Conservation (phyloP, 352 stramenopile genomes). For the Globisporangium spinosum region DNA sequence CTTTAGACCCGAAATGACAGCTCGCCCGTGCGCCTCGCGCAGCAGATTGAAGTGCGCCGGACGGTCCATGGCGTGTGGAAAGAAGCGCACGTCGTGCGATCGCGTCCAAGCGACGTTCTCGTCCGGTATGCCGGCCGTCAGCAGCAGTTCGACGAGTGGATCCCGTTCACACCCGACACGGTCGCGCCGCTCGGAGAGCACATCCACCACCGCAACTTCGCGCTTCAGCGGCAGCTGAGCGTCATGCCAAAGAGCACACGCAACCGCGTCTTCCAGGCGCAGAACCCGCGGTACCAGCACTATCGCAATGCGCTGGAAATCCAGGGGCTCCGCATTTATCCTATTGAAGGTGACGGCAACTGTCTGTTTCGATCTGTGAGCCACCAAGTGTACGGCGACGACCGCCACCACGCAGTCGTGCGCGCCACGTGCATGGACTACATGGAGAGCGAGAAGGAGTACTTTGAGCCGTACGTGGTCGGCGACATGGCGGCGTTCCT, state of each 20-base stretch:
- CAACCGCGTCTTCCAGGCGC: conserved; percentile 55
- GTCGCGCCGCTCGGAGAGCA: conserved; percentile 63
- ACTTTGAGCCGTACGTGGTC: conserved; percentile 91
- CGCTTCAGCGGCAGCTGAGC: conserved; percentile 39
- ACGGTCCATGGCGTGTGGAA: conserved; percentile 47
- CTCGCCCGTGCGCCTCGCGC: conserved; percentile 53
- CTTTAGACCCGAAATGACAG: conserved; percentile 51
- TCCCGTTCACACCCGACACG: conserved; percentile 53
- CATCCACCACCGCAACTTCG: conserved; percentile 25
- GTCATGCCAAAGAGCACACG: conserved; percentile 35
- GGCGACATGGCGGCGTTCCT: conserved; percentile 87
- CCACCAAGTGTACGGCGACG: conserved; percentile 95
- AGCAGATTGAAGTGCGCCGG: conserved; percentile 67
- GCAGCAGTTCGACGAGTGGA: conserved; percentile 70
- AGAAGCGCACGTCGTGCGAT: conserved; percentile 54
- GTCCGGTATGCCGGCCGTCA: conserved; percentile 68
- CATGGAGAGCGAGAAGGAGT: conserved; percentile 92
- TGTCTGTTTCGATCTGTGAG: conserved; percentile 96
- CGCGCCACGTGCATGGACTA: conserved; percentile 92
- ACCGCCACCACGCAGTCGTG: conserved; percentile 88
- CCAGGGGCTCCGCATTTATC: conserved; percentile 43
- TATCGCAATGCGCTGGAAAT: conserved; percentile 53
- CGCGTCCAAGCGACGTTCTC: conserved; percentile 37
- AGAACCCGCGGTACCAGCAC: conserved; percentile 75
- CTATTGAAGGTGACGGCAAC: conserved; percentile 95